Conservation (phyloP, 176 grass and related monocot genomes). For the Hordeum marinum region DNA sequence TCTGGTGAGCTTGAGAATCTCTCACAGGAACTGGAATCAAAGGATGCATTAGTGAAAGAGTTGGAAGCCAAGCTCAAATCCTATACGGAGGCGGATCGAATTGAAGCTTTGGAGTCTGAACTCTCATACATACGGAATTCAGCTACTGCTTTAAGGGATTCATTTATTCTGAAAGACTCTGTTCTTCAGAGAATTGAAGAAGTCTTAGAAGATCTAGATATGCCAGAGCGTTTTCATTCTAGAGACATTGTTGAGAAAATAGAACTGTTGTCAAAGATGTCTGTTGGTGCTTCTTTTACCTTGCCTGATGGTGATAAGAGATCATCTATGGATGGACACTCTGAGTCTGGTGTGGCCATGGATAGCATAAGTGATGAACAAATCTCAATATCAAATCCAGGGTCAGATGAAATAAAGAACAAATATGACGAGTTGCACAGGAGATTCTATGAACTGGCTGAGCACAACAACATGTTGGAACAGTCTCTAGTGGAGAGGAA, state of each 20-base stretch:
- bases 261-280: slow-evolving; percentile 80
- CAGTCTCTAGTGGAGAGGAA: slow-evolving; percentile 94
- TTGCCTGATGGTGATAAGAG: slow-evolving; percentile 46
- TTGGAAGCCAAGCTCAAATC: slow-evolving; percentile 80
- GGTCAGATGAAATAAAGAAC: slow-evolving; percentile 54
- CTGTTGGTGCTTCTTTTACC: slow-evolving; percentile 42
- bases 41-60: slow-evolving; percentile 65
- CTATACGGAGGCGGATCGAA: slow-evolving; percentile 81
- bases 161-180: slow-evolving; percentile 93
- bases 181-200: slow-evolving; percentile 97
- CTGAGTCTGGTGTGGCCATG: slow-evolving; percentile 30
- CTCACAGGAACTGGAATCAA: slow-evolving; percentile 52
- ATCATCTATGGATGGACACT: slow-evolving; percentile 46
- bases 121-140: slow-evolving; percentile 94
- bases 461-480: slow-evolving; percentile 96
- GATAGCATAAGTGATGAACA: slow-evolving; percentile 52
- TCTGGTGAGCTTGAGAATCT: slow-evolving; percentile 75
- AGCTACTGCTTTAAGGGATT: slow-evolving; percentile 90
- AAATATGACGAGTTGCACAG: slow-evolving; percentile 77
- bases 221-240: slow-evolving; percentile 89
- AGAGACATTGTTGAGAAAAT: slow-evolving; percentile 92
- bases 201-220: slow-evolving; percentile 93
- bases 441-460: slow-evolving; percentile 88
- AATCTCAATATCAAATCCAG: slow-evolving; percentile 42
- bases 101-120: slow-evolving; percentile 96